Evolutionary conservation across 148 eudicot genomes (phyloP), one percentile per base, ranked within the genome.

Genomic region (Nyssa sinensis): DNA sequence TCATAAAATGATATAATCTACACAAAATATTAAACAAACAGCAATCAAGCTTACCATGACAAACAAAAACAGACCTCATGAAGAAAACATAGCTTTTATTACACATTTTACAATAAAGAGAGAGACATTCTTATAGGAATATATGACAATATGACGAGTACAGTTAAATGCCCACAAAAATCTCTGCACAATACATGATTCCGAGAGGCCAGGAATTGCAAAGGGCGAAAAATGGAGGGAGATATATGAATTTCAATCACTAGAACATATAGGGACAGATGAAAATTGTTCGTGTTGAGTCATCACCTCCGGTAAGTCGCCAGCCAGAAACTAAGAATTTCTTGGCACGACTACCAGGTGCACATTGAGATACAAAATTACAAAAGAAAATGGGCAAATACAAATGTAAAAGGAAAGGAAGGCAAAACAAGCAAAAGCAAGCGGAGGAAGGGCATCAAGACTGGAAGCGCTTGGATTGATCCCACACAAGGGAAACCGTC

Each of bases 301-400:
- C 57, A 85, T 78, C 97, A 92, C 96, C 97, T 87, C 97, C 79
- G 97, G 88, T 74, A 83, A 88, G 88, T 84, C 88, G 76, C 72
- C 78, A n/a, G 71, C 83, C 74, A 76, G 74, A 84, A 79, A 44
- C 59, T 74, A 55, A 66, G n/a, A 32, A 55, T 53, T 75, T 74
- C 87, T 78, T 34, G 75, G 79, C 74, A 82, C 62, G 89, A 84
- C 91, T 70, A 80, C 98, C 92, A 88, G 98, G 98, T 78, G 98
- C 97, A 86, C 80, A 80, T 66, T 67, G 21, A 55, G 64, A 49
- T 61, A 23, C 74, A 35, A 57, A 76, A 37, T 63, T 65, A 34
- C 77, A 19, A 47, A 57, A 35, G 14, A 17, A 7, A 6, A 71
- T 10, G 65, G 67, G 32, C 51, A 61, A 72, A 70, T 44, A 60